Percentiles rank a stretch among this genome's conserved stretches.
Conservation (phyloP, 1,284 basidiomycete species). For the Ustilago esculenta region DNA sequence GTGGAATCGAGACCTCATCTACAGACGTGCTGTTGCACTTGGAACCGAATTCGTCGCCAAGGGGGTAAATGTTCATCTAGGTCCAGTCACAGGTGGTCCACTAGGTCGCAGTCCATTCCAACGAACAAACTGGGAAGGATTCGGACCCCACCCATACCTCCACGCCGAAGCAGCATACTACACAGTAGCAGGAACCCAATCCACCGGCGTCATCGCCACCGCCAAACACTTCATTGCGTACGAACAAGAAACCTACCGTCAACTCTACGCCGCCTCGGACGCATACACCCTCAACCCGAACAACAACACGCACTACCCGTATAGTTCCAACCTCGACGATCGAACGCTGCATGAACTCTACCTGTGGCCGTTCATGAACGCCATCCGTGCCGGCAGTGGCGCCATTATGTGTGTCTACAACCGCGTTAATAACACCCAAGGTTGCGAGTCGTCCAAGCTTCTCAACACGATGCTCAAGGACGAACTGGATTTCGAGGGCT, state of each 20-base stretch:
- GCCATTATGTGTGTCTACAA: constrained; percentile 43
- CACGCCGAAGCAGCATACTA: constrained; percentile 38
- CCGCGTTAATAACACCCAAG: constrained; percentile 18
- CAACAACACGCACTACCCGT: constrained; percentile 66
- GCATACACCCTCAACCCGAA: constrained; percentile 43
- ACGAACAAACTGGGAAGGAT: constrained; percentile 45
- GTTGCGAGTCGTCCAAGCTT: constrained; percentile 21
- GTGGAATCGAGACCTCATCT: constrained; percentile 40
- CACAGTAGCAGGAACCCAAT: constrained; percentile 36
- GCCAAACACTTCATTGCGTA: constrained; percentile 47
- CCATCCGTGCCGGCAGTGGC: constrained; percentile 37
- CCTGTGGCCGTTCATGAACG: constrained; percentile 47
- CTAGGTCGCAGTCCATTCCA: constrained; percentile 38
- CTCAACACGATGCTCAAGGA: constrained; percentile 49
- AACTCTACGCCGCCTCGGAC: constrained; percentile 31
- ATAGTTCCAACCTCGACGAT: constrained; percentile 56
- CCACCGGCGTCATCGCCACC: constrained; percentile 33
- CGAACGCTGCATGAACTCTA: constrained; percentile 45
- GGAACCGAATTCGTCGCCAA: constrained; percentile 42
- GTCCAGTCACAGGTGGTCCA: constrained; percentile 64
- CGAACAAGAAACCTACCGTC: constrained; percentile 44
- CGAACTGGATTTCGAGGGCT: constrained; percentile 43
- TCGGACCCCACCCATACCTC: constrained; percentile 43
- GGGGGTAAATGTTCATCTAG: constrained; percentile 41
- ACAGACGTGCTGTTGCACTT: constrained; percentile 29